Conservation (phyloP, 768 basidiomycete species). For the Boletus fagicola region DNA sequence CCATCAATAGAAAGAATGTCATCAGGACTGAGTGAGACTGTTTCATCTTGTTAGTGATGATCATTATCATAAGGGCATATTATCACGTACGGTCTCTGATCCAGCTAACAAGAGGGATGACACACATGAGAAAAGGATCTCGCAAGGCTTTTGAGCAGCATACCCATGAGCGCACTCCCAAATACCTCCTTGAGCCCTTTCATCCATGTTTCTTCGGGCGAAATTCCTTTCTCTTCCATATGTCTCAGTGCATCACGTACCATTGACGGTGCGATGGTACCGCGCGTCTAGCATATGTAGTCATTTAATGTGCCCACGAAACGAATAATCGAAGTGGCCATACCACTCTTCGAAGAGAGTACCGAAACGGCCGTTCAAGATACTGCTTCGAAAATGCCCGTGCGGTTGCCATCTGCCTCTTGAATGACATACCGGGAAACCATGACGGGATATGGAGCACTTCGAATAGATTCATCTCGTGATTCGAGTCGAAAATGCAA, state of each 20-base stretch:
- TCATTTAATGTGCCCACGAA: not conserved
- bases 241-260: slow-evolving; percentile 6
- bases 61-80: not conserved
- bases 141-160: not conserved
- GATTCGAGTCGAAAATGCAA: not conserved
- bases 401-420: not conserved
- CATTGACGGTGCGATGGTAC: not conserved
- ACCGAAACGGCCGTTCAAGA: slow-evolving; percentile 3
- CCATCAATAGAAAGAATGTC: slow-evolving; percentile 10
- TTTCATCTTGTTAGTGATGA: not conserved
- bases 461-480: not conserved
- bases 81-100: not conserved
- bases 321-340: too few species aligned
- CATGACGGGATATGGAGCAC: slow-evolving; percentile 10
- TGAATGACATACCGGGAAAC: slow-evolving; percentile 18
- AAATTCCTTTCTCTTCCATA: not conserved
- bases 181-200: slow-evolving; percentile 3
- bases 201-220: slow-evolving; percentile 3
- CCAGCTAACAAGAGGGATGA: not conserved
- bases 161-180: slow-evolving; percentile 13
- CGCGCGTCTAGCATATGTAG: not conserved
- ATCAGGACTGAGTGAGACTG: slow-evolving; percentile 2
- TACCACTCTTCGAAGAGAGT: slow-evolving; percentile 8
- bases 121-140: not conserved
- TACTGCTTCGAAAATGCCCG: not conserved